Percentiles rank a stretch among this genome's conserved stretches.
phyloP scores from a whole-genome alignment of 2,329 filamentous ascomycete species.

The Ophiocordyceps camponoti-floridani region DNA sequence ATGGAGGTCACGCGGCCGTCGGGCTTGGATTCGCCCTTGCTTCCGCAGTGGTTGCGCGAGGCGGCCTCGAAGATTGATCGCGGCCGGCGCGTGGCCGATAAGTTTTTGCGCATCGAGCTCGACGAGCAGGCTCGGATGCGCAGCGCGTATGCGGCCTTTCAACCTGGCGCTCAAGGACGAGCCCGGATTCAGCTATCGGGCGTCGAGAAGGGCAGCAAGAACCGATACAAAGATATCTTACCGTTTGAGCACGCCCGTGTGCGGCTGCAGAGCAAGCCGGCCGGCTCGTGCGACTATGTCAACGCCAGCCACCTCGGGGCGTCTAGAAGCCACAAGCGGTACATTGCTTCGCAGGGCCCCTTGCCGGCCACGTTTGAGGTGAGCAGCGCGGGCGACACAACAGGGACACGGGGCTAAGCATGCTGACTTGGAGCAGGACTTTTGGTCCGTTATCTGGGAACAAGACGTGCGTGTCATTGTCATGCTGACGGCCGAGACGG shows the following conservation, averaged over 20 bases:
- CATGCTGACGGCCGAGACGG: slow-evolving; percentile 87
- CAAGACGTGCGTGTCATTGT: slow-evolving; percentile 89
- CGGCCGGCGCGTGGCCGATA: slow-evolving; percentile 65
- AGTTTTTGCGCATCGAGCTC: slow-evolving; percentile 70
- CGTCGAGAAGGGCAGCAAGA: slow-evolving; percentile 87
- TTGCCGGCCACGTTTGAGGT: slow-evolving; percentile 83
- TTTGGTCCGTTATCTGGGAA: slow-evolving; percentile 96
- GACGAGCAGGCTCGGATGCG: slow-evolving; percentile 87
- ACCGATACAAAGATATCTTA: slow-evolving; percentile 94
- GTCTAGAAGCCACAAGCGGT: slow-evolving; percentile 68
- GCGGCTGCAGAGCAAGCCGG: slow-evolving; percentile 48
- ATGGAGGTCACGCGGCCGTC: slow-evolving; percentile 35
- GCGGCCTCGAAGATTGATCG: slow-evolving; percentile 50
- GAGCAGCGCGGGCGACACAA: slow-evolving; percentile 15
- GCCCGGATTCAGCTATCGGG: slow-evolving; percentile 59
- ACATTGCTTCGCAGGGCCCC: slow-evolving; percentile 90
- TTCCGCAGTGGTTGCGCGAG: slow-evolving; percentile 63
- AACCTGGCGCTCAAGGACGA: slow-evolving; percentile 13
- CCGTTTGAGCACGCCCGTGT: slow-evolving; percentile 91
- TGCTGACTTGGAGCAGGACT: slow-evolving; percentile 45
- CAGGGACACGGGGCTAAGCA: neutral
- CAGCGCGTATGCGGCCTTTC: slow-evolving; percentile 43
- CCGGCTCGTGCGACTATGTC: slow-evolving; percentile 74
- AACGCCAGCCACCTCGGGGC: slow-evolving; percentile 82
- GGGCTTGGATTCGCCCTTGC: slow-evolving; percentile 25